These are phyloP conservation scores for Coniosporium uncinatum DNA, from an alignment of 2,329 filamentous ascomycete genomes.

Conservation along the genomic window DNA sequence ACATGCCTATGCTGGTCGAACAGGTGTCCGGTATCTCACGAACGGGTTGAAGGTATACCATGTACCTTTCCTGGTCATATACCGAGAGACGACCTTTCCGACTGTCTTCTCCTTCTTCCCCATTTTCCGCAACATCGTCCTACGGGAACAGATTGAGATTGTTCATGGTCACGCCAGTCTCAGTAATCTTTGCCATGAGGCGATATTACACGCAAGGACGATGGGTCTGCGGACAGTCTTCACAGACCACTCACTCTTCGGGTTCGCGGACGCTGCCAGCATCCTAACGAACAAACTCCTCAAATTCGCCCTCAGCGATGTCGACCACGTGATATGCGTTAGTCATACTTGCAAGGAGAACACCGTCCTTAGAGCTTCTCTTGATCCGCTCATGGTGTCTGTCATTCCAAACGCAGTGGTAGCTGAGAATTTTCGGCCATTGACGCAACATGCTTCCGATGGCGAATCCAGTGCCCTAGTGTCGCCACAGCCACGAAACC, in stretches of 20 bases:
- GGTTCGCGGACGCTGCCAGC: slow-evolving; percentile 92
- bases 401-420: slow-evolving; percentile 98
- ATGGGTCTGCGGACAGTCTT: slow-evolving; percentile 97
- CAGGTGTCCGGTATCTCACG: slow-evolving; percentile 89
- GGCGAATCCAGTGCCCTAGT: slow-evolving; percentile 9
- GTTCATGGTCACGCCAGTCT: slow-evolving; percentile 96
- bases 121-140: slow-evolving; percentile 93
- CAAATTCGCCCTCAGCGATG: slow-evolving; percentile 93
- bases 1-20: slow-evolving; percentile 87
- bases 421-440: slow-evolving; percentile 87
- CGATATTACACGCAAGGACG: slow-evolving; percentile 87
- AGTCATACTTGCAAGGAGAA: slow-evolving; percentile 99
- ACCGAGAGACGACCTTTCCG: slow-evolving; percentile 88
- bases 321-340: slow-evolving; percentile 97
- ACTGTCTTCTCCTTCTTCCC: slow-evolving; percentile 99
- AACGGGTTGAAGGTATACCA: slow-evolving; percentile 99
- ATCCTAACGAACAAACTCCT: slow-evolving; percentile 96
- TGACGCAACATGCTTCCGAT: slow-evolving; percentile 23
- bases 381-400: slow-evolving; percentile 95
- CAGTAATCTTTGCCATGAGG: slow-evolving; percentile 91
- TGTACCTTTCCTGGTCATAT: slow-evolving; percentile 93
- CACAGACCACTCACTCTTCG: slow-evolving; percentile 95
- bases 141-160: slow-evolving; percentile 93
- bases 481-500: slow-evolving; percentile 40
- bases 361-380: slow-evolving; percentile 86